These are phyloP conservation scores for Cladosporium cucumerinum DNA, from an alignment of 2,329 filamentous ascomycete genomes.

Conservation along the genomic window DNA sequence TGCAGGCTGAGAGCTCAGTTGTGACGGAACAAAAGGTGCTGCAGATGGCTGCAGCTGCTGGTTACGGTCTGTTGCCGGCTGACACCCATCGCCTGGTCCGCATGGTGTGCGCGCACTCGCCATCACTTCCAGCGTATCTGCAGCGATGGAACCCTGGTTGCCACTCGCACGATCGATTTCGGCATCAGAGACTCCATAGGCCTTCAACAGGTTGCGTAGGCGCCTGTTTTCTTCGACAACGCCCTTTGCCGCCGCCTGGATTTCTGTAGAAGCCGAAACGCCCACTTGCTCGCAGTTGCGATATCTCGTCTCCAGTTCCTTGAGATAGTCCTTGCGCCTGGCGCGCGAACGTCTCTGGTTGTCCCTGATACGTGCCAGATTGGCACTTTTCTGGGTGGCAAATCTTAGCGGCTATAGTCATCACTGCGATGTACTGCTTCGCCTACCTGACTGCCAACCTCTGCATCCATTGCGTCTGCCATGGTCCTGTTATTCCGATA, in stretches of 20 bases:
- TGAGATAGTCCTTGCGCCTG: conserved; percentile 68
- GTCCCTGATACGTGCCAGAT: conserved; percentile 64
- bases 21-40: neutral
- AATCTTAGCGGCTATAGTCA: neutral
- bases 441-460: neutral
- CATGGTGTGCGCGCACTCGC: conserved; percentile 16
- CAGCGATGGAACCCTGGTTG: conserved; percentile 15
- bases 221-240: conserved; percentile 68
- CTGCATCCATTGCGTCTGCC: neutral
- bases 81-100: conserved; percentile 10
- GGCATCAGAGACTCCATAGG: conserved; percentile 56
- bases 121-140: conserved; percentile 19
- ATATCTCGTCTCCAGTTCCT: conserved; percentile 64
- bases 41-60: conserved; percentile 5
- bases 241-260: conserved; percentile 65
- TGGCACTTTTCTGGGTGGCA: conserved; percentile 32
- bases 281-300: conserved; percentile 63
- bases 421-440: neutral
- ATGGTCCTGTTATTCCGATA: neutral
- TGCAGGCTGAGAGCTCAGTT: neutral
- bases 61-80: neutral
- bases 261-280: conserved; percentile 66
- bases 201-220: conserved; percentile 57
- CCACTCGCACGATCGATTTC: conserved; percentile 41
- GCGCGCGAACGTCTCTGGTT: conserved; percentile 76